Evolutionary conservation across 2,329 filamentous ascomycete species (phyloP), one percentile per base, ranked within the genome.

Genomic region (Phyllosticta citribraziliensis): DNA sequence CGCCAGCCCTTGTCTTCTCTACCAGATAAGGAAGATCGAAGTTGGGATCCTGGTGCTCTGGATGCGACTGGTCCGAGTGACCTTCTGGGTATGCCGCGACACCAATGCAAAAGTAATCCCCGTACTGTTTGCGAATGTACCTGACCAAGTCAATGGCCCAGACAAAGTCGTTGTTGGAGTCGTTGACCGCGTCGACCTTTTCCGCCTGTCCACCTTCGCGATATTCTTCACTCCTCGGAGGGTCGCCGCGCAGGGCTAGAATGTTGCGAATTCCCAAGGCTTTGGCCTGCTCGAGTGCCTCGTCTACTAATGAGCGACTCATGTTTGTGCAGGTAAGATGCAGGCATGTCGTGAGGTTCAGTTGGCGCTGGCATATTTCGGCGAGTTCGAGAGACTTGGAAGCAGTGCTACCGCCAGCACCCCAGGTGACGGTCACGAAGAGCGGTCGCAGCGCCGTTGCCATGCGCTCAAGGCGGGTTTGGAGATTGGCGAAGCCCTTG

Each of bases 291-390:
- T 95, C 89, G 66, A 99, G 78, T 0, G 93, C 89, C 72, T 92
- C 87, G 69, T 99, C 94, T 63, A 99, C 86, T 67, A 96, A 77
- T 57, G 82, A 82, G 66, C 87, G 84, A 72, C 88, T 94, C 93
- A 97, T 97, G 74, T 99, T 97, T 60, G 94, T 99, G 76, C 94
- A 99, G 2, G 94, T 99, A 66, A 99, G 79, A 73, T 99, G 94
- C 66, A 99, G 80, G 74, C 94, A 97, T 64, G 94, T 99, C 52
- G 94, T 97, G 63, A 99, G 81, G 63, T 89, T 89, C 60, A 97
- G 78, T 75, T 96, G 91, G 64, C 91, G 83, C 78, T 97, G 94
- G 74, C 92, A 97, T 69, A 97, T 84, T 77, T 97, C 93, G 54
- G 94, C 94, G 65, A 99, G 83, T 75, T 97, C 91, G 63, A 99